Evolutionary conservation across 345 rosid genomes (phyloP).

Genomic region (Hirschfeldia incana): DNA sequence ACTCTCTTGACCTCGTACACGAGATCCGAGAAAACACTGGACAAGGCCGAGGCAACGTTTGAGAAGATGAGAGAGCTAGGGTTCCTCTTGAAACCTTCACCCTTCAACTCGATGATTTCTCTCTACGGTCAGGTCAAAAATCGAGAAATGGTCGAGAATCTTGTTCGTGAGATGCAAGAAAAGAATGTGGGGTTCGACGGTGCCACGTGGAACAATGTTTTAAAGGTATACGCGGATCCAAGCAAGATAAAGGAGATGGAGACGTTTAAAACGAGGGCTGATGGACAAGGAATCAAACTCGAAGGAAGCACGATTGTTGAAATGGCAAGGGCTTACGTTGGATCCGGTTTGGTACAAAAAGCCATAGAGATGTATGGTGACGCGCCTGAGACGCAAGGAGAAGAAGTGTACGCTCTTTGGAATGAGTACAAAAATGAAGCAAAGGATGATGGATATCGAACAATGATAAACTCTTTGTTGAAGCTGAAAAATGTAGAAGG

Average conservation of each 20-base stretch:
- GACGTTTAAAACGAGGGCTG: neutral
- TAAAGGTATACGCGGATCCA: neutral
- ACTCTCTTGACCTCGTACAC: neutral
- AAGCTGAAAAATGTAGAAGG: neutral
- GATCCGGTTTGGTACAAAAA: neutral
- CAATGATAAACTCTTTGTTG: neutral
- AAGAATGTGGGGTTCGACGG: neutral
- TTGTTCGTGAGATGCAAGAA: neutral
- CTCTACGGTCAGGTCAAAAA: neutral
- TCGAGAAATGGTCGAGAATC: neutral
- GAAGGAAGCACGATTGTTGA: neutral
- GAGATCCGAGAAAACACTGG: neutral
- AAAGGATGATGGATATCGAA: neutral
- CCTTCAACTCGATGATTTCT: neutral
- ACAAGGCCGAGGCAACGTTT: neutral
- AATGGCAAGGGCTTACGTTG: neutral
- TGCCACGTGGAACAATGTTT: neutral
- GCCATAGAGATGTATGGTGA: neutral
- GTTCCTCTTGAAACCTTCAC: neutral
- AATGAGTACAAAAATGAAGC: neutral
- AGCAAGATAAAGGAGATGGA: neutral
- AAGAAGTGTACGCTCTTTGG: neutral
- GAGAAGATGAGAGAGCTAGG: constrained; percentile 21
- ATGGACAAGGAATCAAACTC: neutral
- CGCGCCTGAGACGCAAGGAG: neutral